Conservation (phyloP, 805 yeast species). For the Pichia gijzeniarum region DNA sequence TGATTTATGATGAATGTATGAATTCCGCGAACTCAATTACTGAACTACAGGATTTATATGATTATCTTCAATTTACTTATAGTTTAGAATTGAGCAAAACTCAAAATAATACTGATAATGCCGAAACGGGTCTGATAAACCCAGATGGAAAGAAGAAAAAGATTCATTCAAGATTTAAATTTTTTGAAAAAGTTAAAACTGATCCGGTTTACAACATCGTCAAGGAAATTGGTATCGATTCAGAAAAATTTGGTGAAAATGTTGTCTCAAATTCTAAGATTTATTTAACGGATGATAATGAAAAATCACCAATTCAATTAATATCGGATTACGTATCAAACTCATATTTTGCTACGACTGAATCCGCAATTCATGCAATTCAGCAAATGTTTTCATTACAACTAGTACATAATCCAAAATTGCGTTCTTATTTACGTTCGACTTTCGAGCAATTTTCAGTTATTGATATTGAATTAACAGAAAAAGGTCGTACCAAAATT, state of each 20-base stretch:
- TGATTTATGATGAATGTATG: conserved; percentile 49
- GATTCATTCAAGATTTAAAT: conserved; percentile 53
- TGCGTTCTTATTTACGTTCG: conserved; percentile 62
- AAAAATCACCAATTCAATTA: conserved; percentile 52
- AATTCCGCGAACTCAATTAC: conserved; percentile 54
- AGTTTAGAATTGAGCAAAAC: conserved; percentile 50
- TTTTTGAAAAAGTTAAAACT: conserved; percentile 60
- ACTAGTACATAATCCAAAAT: conserved; percentile 70
- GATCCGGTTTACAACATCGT: conserved; percentile 63
- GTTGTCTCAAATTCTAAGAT: conserved; percentile 60
- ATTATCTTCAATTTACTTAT: conserved; percentile 70
- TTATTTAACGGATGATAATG: conserved; percentile 65
- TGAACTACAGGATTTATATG: conserved; percentile 82
- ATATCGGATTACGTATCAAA: conserved; percentile 35
- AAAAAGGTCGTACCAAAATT: conserved; percentile 73
- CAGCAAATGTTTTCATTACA: conserved; percentile 74
- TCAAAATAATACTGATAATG: conserved; percentile 16
- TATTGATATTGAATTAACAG: conserved; percentile 72
- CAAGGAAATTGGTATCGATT: conserved; percentile 66
- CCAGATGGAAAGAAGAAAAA: conserved; percentile 26
- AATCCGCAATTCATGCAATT: conserved; percentile 55
- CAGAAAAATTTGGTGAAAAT: conserved; percentile 78
- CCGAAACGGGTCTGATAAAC: conserved; percentile 4
- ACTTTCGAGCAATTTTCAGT: conserved; percentile 59
- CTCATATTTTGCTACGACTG: conserved; percentile 47